Evolutionary conservation across 352 stramenopile genomes (phyloP).

Genomic region (Phytophthora melonis): DNA sequence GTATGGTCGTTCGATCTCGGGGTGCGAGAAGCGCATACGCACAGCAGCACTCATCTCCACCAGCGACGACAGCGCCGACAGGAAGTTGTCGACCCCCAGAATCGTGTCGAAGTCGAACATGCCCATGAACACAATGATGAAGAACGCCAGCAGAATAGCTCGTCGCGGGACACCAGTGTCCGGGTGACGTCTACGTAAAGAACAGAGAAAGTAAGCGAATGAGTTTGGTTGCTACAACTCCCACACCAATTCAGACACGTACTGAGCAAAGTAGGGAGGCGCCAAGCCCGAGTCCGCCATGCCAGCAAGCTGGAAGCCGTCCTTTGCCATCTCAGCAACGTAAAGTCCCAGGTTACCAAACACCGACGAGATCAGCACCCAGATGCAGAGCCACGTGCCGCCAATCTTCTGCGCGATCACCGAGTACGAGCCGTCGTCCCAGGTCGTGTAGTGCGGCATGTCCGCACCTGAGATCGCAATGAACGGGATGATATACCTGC

Average conservation of each 20-base stretch:
- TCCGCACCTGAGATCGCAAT: conserved; percentile 72
- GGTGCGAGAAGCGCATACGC: conserved; percentile 80
- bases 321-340: conserved; percentile 85
- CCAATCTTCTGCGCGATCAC: conserved; percentile 73
- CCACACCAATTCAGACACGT: conserved; percentile 18
- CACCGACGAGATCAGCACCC: conserved; percentile 79
- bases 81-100: conserved; percentile 83
- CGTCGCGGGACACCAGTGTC: conserved; percentile 71
- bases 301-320: conserved; percentile 81
- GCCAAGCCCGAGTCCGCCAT: conserved; percentile 87
- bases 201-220: not conserved
- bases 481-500: conserved; percentile 78
- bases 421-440: conserved; percentile 82
- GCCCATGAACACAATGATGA: conserved; percentile 83
- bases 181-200: conserved; percentile 48
- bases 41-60: conserved; percentile 84
- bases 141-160: conserved; percentile 77
- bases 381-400: conserved; percentile 76
- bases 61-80: conserved; percentile 74
- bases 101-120: conserved; percentile 88
- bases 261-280: conserved; percentile 81
- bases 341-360: conserved; percentile 86
- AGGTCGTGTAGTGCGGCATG: conserved; percentile 78
- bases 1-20: conserved; percentile 79
- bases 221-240: not conserved